These are phyloP conservation scores for Dinochytrium kinnereticum DNA, from an alignment of 371 early-diverging fungal species.

Conservation along the genomic window DNA sequence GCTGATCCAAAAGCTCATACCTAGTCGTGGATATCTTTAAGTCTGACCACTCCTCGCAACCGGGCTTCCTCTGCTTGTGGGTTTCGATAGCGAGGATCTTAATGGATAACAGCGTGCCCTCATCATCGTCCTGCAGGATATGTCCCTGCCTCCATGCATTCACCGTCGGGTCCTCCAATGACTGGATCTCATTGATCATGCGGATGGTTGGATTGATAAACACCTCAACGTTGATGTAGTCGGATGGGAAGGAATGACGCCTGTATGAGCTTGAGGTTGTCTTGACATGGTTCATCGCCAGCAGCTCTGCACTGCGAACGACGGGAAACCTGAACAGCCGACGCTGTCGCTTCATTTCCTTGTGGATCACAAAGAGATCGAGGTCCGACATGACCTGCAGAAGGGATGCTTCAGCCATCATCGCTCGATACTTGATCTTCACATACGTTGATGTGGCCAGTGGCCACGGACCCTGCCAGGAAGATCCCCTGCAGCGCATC, in stretches of 20 bases:
- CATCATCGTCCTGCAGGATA: slow-evolving; percentile 21
- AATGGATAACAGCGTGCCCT: slow-evolving; percentile 14
- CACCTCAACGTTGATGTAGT: slow-evolving; percentile 26
- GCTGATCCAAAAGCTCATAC: slow-evolving; percentile 26
- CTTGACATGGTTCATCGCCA: too few relatives aligned
- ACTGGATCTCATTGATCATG: slow-evolving; percentile 26
- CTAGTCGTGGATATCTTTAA: slow-evolving; percentile 9
- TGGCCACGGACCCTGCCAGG: slow-evolving; percentile 29
- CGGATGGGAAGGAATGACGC: neutral
- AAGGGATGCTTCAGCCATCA: too few relatives aligned
- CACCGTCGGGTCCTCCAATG: slow-evolving; percentile 31
- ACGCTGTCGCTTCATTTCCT: slow-evolving; percentile 22
- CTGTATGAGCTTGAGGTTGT: too few relatives aligned
- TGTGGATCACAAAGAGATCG: slow-evolving; percentile 33
- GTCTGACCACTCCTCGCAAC: slow-evolving; percentile 16
- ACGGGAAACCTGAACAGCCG: slow-evolving; percentile 27
- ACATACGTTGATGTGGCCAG: slow-evolving; percentile 23
- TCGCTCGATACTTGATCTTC: too few relatives aligned
- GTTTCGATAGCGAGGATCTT: slow-evolving; percentile 14
- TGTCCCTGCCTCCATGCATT: slow-evolving; percentile 33
- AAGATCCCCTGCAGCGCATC: slow-evolving; percentile 15
- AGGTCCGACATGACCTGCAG: slow-evolving; percentile 32
- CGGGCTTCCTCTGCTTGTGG: slow-evolving; percentile 21
- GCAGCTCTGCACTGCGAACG: neutral
- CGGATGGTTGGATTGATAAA: slow-evolving; percentile 33